Percentiles rank a stretch among this genome's conserved stretches.
Evolutionary conservation across 192 early-diverging fungal species (phyloP).

Genomic region (Podila clonocystis): DNA sequence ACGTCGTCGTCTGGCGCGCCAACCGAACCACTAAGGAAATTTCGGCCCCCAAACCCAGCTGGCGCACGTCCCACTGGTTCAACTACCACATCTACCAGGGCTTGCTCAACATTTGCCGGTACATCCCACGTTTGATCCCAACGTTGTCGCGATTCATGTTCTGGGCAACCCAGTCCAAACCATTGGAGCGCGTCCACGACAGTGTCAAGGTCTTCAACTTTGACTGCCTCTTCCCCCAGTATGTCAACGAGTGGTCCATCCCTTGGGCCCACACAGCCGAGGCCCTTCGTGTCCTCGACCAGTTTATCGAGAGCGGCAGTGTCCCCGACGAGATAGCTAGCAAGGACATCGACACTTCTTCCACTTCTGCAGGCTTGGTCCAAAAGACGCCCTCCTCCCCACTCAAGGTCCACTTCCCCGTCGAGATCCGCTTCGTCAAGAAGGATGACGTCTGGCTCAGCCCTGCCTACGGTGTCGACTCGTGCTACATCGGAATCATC

Average conservation of each 20-base stretch:
- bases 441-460: conserved; percentile 78
- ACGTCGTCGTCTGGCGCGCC: conserved; percentile 73
- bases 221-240: conserved; percentile 76
- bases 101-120: conserved; percentile 66
- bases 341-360: not conserved
- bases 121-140: conserved; percentile 58
- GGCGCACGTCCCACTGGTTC: conserved; percentile 25
- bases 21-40: conserved; percentile 62
- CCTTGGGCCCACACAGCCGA: conserved; percentile 64
- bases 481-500: conserved; percentile 82
- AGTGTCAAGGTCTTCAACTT: conserved; percentile 74
- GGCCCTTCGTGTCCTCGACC: conserved; percentile 62
- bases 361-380: not conserved
- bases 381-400: conserved; percentile 22
- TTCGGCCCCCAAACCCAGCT: conserved; percentile 11
- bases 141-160: conserved; percentile 65
- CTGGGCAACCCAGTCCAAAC: conserved; percentile 55
- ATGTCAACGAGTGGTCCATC: conserved; percentile 83
- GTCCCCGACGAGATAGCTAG: conserved; percentile 3
- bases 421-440: conserved; percentile 77
- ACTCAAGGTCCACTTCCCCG: conserved; percentile 75
- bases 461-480: conserved; percentile 68
- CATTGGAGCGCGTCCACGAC: conserved; percentile 65
- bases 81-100: conserved; percentile 64
- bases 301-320: conserved; percentile 59